phyloP scores from a whole-genome alignment of 306 rosid species.

The Cucurbita argyrosperma region DNA sequence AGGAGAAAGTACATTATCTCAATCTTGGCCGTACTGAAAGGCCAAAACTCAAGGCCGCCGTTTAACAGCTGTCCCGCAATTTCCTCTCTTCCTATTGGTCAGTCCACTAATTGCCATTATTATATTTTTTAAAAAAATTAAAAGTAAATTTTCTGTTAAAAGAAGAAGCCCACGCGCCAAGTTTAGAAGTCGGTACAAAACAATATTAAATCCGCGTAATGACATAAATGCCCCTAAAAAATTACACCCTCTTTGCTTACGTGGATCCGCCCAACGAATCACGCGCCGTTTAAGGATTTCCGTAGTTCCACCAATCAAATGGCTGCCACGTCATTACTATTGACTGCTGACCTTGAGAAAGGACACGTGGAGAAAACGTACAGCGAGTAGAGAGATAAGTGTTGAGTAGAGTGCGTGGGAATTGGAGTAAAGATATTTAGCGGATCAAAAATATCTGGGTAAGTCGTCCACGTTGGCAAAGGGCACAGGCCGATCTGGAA shows the following conservation, averaged over 20 bases:
- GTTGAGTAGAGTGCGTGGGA: not conserved
- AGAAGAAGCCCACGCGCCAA: not conserved
- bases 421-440: slow-evolving; percentile 14
- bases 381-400: not conserved
- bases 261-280: slow-evolving; percentile 8
- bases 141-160: not conserved
- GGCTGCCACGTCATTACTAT: not conserved
- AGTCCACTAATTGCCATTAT: not conserved
- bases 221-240: slow-evolving; percentile 5
- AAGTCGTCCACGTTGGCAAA: slow-evolving; percentile 36
- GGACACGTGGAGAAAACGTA: not conserved
- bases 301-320: not conserved
- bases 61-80: not conserved
- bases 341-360: not conserved
- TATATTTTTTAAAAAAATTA: not conserved
- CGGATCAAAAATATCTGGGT: slow-evolving; percentile 24
- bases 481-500: slow-evolving; percentile 14
- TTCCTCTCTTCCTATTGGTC: not conserved
- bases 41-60: not conserved
- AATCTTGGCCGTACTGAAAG: not conserved
- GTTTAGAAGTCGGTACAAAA: not conserved
- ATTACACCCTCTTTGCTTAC: not conserved
- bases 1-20: not conserved
- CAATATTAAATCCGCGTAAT: slow-evolving; percentile 17
- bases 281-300: not conserved